Conservation (phyloP, 2,329 filamentous ascomycete species). For the Claviceps fusiformis region DNA sequence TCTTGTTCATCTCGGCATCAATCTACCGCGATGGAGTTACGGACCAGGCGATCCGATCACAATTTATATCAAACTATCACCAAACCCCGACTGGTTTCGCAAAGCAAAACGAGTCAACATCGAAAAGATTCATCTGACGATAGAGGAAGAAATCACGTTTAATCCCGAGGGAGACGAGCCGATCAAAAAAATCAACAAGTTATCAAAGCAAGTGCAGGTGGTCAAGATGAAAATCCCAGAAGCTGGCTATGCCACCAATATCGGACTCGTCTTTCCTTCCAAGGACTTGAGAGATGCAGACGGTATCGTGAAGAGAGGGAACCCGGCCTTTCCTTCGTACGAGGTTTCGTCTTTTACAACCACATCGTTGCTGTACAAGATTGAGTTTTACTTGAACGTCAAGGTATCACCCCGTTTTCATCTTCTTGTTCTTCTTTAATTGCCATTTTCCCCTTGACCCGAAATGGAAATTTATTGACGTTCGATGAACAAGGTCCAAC, state of each 20-base stretch:
- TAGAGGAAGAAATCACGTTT: constrained; percentile 97
- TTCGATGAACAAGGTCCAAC: constrained; percentile 51
- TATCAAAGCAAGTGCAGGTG: constrained; percentile 70
- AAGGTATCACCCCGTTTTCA: constrained; percentile 45
- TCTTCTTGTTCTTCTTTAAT: not conserved
- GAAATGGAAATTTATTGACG: constrained; percentile 10
- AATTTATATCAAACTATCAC: constrained; percentile 87
- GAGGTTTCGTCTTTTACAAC: constrained; percentile 86
- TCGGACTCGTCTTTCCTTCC: constrained; percentile 79
- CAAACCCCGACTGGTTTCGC: constrained; percentile 79
- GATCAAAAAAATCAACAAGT: constrained; percentile 72
- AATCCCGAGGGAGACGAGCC: constrained; percentile 96
- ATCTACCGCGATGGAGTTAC: constrained; percentile 90
- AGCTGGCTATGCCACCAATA: constrained; percentile 81
- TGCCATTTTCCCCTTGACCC: not conserved
- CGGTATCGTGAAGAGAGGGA: constrained; percentile 73
- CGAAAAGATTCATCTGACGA: constrained; percentile 80
- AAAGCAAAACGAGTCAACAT: constrained; percentile 90
- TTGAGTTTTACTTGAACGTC: constrained; percentile 90
- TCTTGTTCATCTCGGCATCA: constrained; percentile 81
- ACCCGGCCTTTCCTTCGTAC: constrained; percentile 79
- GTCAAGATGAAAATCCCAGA: constrained; percentile 81
- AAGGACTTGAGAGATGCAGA: constrained; percentile 80
- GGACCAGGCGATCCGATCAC: constrained; percentile 89
- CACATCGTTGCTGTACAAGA: constrained; percentile 87